Base-by-base conservation (phyloP, 2,329 filamentous ascomycete genomes). In the Diaporthe ilicicola region DNA sequence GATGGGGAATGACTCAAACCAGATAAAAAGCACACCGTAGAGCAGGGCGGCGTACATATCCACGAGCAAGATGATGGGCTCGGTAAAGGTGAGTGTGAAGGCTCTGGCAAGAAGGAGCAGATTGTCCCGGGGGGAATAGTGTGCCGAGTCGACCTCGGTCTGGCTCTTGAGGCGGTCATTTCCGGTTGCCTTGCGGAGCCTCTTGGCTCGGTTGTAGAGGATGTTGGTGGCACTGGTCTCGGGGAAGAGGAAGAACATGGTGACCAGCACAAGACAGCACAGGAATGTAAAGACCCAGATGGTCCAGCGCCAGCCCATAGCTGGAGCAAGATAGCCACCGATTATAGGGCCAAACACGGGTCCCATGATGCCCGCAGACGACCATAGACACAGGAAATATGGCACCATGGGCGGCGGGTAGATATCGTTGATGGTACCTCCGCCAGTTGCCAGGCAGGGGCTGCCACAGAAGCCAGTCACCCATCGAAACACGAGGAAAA, bases 381-480 rank as follows among this genome's bases (percentile, higher is more conserved):
- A 5, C 54, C 54, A 69, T 17, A 61, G 22, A 12, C n/a, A 10
- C 8, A 59, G 13, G 1, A 37, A 19, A 4, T 56, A 61, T 5
- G 67, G 53, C 7, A 55, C 51, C n/a, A 22, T 19, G 7, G 65
- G 44, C 8, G 50, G 65, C 22, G 39, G 53, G 34, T 61, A 61
- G 1, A 69, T 42, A 12, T 69, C 67, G 13, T 32, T 61, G 44
- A 64, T 48, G 9, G 67, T 69, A 19, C 53, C 54, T 10, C 54
- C 67, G 9, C 54, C 44, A 17, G 53, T 61, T 32, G 67, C 29
- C 3, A 69, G 54, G 17, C 37, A 44, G 1, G 67, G 53, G 17
- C 53, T 61, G 3, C 54, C 67, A 17, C 24, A 48, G 44, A 61
- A 69, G 32, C 67, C 67, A 6, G 39, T 69, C 12, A 69, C 27